Evolutionary conservation across 116 monocot species (phyloP).

Genomic region (Papilionanthe hybrid): DNA sequence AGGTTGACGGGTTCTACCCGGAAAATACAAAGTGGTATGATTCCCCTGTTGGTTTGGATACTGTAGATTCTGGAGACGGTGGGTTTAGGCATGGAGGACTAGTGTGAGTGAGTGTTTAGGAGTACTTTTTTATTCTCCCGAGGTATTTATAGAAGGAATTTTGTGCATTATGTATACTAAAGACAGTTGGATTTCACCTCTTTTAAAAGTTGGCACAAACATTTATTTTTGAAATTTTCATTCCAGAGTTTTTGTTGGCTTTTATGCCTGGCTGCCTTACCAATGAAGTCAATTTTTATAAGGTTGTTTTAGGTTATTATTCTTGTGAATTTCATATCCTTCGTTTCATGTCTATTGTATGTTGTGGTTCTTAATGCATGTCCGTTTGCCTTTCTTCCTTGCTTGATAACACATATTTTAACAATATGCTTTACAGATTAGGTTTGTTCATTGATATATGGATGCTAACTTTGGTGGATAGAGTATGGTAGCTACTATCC

Average conservation of each 20-base stretch:
- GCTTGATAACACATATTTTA: neutral
- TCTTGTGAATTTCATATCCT: neutral
- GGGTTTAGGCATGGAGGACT: slow-evolving; percentile 65
- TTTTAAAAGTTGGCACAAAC: slow-evolving; percentile 10
- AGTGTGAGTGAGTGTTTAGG: slow-evolving; percentile 18
- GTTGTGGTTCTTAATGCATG: neutral
- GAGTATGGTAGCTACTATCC: neutral
- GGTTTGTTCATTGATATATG: neutral
- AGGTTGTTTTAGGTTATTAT: neutral
- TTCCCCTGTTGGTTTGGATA: slow-evolving; percentile 83
- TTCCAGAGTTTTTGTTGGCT: slow-evolving; percentile 20
- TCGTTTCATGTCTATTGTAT: neutral
- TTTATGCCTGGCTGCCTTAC: slow-evolving; percentile 14
- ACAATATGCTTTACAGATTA: neutral
- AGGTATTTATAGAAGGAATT: neutral
- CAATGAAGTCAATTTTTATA: slow-evolving; percentile 10
- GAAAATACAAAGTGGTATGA: slow-evolving; percentile 93
- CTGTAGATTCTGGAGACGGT: slow-evolving; percentile 51
- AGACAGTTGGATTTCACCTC: slow-evolving; percentile 7
- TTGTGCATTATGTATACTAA: slow-evolving; percentile 68
- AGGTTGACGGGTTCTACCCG: slow-evolving; percentile 78
- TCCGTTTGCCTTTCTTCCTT: neutral
- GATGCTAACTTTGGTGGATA: neutral
- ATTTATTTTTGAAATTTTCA: slow-evolving; percentile 13
- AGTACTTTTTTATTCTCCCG: slow-evolving; percentile 5